Percentiles rank a stretch among this genome's conserved stretches.
Conservation (phyloP, 805 yeast species). For the Kuraishia hungarica region DNA sequence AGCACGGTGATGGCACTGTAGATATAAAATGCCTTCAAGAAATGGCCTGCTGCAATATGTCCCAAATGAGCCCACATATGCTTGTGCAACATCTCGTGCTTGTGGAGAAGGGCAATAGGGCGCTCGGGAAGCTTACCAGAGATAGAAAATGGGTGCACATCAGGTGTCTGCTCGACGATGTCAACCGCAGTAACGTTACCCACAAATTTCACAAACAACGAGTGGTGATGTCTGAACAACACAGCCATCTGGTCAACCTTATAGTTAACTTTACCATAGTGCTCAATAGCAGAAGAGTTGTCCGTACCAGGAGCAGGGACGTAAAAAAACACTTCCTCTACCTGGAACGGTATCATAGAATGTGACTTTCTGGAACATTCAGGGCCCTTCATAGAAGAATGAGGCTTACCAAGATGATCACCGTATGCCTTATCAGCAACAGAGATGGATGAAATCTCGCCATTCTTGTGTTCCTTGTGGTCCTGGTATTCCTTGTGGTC, state of each 20-base stretch:
- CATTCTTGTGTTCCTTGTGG: too few relatives aligned
- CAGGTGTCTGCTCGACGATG: background rate
- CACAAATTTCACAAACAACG: background rate
- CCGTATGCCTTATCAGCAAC: too few relatives aligned
- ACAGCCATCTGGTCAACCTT: background rate
- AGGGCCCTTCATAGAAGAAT: too few relatives aligned
- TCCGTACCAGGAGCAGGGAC: background rate
- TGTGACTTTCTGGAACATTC: background rate
- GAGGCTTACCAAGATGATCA: background rate
- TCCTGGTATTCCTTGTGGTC: background rate
- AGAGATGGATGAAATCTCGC: too few relatives aligned
- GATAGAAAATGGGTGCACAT: background rate
- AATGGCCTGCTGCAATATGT: background rate
- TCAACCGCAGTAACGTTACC: background rate
- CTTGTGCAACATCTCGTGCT: background rate
- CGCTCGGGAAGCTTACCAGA: background rate
- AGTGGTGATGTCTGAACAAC: background rate
- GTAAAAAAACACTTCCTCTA: background rate
- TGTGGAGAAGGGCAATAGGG: background rate
- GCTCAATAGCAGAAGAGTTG: background rate
- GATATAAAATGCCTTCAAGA: too few relatives aligned
- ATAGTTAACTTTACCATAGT: background rate
- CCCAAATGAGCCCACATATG: too few relatives aligned
- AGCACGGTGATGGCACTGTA: too few relatives aligned
- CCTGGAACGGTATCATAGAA: background rate